phyloP scores from a whole-genome alignment of 805 yeast species.

The Saccharomycopsis oosterbeekiorum region DNA sequence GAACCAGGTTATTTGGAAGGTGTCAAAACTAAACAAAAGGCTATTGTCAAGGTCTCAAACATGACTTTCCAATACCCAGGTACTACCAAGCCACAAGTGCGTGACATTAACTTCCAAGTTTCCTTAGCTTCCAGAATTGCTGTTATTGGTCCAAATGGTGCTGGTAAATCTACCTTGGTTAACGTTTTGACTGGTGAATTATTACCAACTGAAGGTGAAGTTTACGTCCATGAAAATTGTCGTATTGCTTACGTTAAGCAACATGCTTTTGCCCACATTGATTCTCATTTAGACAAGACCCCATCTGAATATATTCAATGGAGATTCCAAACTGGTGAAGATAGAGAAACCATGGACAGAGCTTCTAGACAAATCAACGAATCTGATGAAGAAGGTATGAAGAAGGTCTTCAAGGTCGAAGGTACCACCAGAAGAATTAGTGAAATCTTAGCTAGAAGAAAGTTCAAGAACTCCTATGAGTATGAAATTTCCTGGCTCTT shows the following conservation, averaged over 20 bases:
- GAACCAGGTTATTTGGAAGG: slow-evolving; percentile 99
- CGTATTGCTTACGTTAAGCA: slow-evolving; percentile 99
- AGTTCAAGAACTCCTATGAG: slow-evolving; percentile 99
- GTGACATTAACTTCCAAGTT: slow-evolving; percentile 94
- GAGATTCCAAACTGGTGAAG: slow-evolving; percentile 99
- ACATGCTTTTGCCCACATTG: slow-evolving; percentile 99
- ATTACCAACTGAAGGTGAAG: slow-evolving; percentile 97
- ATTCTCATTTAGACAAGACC: slow-evolving; percentile 96
- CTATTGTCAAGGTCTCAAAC: slow-evolving; percentile 94
- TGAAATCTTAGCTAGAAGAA: slow-evolving; percentile 93
- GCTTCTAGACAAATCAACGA: slow-evolving; percentile 98
- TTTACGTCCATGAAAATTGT: slow-evolving; percentile 98
- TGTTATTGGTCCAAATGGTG: slow-evolving; percentile 99
- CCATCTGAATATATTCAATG: slow-evolving; percentile 99
- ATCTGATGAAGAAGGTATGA: slow-evolving; percentile 95
- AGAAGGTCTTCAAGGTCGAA: slow-evolving; percentile 98
- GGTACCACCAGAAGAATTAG: slow-evolving; percentile 97
- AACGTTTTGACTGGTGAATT: slow-evolving; percentile 99
- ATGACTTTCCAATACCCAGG: slow-evolving; percentile 99
- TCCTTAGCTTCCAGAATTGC: slow-evolving; percentile 99
- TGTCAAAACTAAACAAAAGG: slow-evolving; percentile 99
- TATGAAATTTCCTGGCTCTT: slow-evolving; percentile 95
- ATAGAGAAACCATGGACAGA: slow-evolving; percentile 99
- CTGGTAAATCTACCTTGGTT: slow-evolving; percentile 98
- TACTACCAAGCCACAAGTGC: slow-evolving; percentile 90